Percentiles rank a stretch among this genome's conserved stretches.
Evolutionary conservation across 441 rosid genomes (phyloP).

Genomic region (Adansonia grandidieri): DNA sequence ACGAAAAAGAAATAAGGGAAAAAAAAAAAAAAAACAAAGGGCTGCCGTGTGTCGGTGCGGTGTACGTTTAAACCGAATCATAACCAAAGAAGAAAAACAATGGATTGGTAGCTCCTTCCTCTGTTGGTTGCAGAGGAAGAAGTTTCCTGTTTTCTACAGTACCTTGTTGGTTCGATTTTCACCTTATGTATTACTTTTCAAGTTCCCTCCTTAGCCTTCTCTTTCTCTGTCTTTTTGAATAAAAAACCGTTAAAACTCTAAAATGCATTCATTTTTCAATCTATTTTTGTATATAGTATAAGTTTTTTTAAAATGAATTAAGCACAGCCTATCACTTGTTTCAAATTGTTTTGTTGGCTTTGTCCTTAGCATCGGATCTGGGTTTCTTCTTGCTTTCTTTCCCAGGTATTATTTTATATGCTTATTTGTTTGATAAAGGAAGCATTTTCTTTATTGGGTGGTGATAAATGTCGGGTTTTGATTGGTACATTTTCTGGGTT

Average conservation of each 20-base stretch:
- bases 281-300: not conserved
- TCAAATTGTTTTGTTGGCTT: slow-evolving; percentile 29
- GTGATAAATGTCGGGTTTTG: slow-evolving; percentile 22
- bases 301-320: slow-evolving; percentile 16
- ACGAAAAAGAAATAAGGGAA: not conserved
- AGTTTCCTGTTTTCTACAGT: not conserved
- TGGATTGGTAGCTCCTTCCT: not conserved
- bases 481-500: slow-evolving; percentile 23
- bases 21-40: not conserved
- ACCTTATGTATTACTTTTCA: slow-evolving; percentile 19
- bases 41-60: slow-evolving; percentile 32
- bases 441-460: not conserved
- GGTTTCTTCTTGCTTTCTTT: slow-evolving; percentile 38
- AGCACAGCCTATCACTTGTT: slow-evolving; percentile 28
- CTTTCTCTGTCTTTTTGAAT: slow-evolving; percentile 13
- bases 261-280: slow-evolving; percentile 32
- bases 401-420: slow-evolving; percentile 24
- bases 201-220: not conserved
- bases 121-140: not conserved
- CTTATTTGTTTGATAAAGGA: not conserved
- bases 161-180: slow-evolving; percentile 5
- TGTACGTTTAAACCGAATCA: not conserved
- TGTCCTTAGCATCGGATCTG: slow-evolving; percentile 51
- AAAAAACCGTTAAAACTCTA: slow-evolving; percentile 27
- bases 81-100: not conserved